phyloP scores from a whole-genome alignment of 2,329 filamentous ascomycete genomes.

The Diaporthe humulicola region DNA sequence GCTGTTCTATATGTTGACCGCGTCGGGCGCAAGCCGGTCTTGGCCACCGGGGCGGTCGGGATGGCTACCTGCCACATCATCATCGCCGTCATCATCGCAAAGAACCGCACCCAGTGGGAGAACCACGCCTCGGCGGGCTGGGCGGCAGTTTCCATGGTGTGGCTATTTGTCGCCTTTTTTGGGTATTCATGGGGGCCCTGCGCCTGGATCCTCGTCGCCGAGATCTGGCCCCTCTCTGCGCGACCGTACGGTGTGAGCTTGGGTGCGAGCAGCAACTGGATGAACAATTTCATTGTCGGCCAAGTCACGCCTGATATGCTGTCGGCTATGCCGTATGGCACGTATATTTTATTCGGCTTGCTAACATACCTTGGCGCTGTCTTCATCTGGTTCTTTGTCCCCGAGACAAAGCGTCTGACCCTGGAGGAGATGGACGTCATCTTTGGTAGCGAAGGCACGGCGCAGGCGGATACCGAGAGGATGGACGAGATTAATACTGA shows the following conservation, averaged over 20 bases:
- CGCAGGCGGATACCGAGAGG: slow-evolving; percentile 75
- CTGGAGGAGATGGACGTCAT: slow-evolving; percentile 78
- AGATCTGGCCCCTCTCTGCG: slow-evolving; percentile 80
- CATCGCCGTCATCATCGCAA: slow-evolving; percentile 77
- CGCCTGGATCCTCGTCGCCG: slow-evolving; percentile 80
- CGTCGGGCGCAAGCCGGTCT: slow-evolving; percentile 72
- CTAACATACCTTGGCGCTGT: slow-evolving; percentile 73
- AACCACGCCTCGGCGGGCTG: slow-evolving; percentile 74
- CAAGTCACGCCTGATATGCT: slow-evolving; percentile 80
- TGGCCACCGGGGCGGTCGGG: slow-evolving; percentile 74
- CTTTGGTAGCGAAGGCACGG: slow-evolving; percentile 76
- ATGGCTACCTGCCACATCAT: slow-evolving; percentile 81
- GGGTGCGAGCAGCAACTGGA: slow-evolving; percentile 76
- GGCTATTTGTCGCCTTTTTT: slow-evolving; percentile 82
- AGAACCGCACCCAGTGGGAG: slow-evolving; percentile 70
- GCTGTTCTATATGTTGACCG: slow-evolving; percentile 76
- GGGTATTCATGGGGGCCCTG: slow-evolving; percentile 83
- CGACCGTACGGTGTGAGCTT: slow-evolving; percentile 79
- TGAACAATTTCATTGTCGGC: slow-evolving; percentile 75
- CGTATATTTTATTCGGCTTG: slow-evolving; percentile 78
- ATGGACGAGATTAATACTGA: slow-evolving; percentile 81
- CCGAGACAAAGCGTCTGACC: slow-evolving; percentile 73
- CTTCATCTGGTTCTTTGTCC: slow-evolving; percentile 74
- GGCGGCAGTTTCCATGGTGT: slow-evolving; percentile 77
- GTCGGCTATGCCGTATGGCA: slow-evolving; percentile 74